These are phyloP conservation scores for Rugonectria rugulosa DNA, from an alignment of 2,329 filamentous ascomycete species.

Conservation along the genomic window DNA sequence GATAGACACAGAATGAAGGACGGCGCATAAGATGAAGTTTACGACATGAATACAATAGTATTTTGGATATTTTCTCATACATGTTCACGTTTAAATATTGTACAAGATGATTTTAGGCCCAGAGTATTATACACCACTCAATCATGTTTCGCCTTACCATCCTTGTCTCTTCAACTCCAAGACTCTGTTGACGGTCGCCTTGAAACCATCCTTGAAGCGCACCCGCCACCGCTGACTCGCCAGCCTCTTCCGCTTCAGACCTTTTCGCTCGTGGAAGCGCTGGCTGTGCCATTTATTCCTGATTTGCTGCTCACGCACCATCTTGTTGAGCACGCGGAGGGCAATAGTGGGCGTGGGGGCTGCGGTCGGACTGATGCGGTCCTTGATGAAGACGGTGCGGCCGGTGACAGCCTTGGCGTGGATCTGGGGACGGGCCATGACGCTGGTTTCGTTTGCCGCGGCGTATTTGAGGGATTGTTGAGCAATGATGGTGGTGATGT, in stretches of 20 bases:
- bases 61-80: slow-evolving; percentile 26
- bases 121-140: slow-evolving; percentile 26
- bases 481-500: slow-evolving; percentile 48
- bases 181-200: slow-evolving; percentile 68
- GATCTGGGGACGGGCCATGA: slow-evolving; percentile 40
- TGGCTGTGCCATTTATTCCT: slow-evolving; percentile 64
- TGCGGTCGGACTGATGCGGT: slow-evolving; percentile 35
- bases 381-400: slow-evolving; percentile 49
- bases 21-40: too few relatives aligned
- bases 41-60: neutral
- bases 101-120: slow-evolving; percentile 33
- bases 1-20: slow-evolving; percentile 15
- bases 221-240: slow-evolving; percentile 72
- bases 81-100: slow-evolving; percentile 37
- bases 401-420: slow-evolving; percentile 46
- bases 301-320: slow-evolving; percentile 63
- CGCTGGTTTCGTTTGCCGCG: slow-evolving; percentile 26
- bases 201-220: slow-evolving; percentile 75
- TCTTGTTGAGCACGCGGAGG: slow-evolving; percentile 50
- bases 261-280: slow-evolving; percentile 76
- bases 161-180: slow-evolving; percentile 77
- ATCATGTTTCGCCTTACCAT: slow-evolving; percentile 62
- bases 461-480: slow-evolving; percentile 39
- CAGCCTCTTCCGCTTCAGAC: slow-evolving; percentile 80
- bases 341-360: slow-evolving; percentile 53